Conservation (phyloP, 2,329 filamentous ascomycete genomes). For the Podosphaera xanthii region DNA sequence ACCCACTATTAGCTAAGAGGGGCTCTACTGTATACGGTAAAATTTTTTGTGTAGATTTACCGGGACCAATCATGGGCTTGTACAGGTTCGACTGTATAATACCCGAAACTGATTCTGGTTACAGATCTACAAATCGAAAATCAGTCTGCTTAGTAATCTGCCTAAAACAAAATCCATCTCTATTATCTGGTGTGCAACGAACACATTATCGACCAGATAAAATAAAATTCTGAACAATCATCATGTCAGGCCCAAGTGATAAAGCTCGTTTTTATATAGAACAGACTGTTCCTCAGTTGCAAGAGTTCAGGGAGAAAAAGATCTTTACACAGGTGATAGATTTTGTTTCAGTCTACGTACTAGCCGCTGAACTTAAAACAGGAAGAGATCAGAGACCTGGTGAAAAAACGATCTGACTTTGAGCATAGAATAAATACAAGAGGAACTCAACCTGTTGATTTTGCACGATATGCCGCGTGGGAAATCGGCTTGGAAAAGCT, state of each 20-base stretch:
- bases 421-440: conserved; percentile 78
- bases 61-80: no score
- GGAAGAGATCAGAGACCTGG: conserved; percentile 77
- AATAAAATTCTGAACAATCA: background rate
- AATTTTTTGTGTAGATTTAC: no score
- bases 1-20: no score
- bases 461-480: conserved; percentile 60
- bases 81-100: no score
- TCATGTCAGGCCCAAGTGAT: conserved; percentile 53
- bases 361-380: conserved; percentile 16
- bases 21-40: no score
- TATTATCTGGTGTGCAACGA: no score
- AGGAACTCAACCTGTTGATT: conserved; percentile 54
- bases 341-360: background rate
- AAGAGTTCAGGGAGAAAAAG: conserved; percentile 76
- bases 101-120: no score
- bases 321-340: conserved; percentile 54
- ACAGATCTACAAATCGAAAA: no score
- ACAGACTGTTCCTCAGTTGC: conserved; percentile 73
- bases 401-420: conserved; percentile 76
- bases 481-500: conserved; percentile 49
- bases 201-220: no score
- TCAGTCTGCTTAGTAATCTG: no score
- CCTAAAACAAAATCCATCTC: no score
- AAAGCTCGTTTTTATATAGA: conserved; percentile 93